phyloP scores from a whole-genome alignment of 2,329 filamentous ascomycete genomes.

The Colletotrichum caudatum region DNA sequence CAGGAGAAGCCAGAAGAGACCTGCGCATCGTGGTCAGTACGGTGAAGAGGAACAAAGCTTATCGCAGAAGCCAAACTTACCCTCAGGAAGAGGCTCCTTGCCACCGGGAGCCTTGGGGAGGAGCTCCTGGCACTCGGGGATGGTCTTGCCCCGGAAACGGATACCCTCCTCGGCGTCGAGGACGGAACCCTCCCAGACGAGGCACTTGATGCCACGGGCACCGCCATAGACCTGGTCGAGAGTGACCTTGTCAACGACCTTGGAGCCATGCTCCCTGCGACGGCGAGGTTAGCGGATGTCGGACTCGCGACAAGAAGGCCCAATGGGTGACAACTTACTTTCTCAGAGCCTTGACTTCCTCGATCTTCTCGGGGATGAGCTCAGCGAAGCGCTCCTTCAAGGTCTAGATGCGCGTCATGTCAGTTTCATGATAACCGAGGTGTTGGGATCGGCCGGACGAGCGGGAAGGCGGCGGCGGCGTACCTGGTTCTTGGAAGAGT shows the following conservation, averaged over 20 bases:
- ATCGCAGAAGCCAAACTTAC: slow-evolving; percentile 54
- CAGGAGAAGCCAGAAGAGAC: slow-evolving; percentile 99
- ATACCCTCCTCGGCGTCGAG: slow-evolving; percentile 99
- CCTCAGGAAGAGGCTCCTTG: slow-evolving; percentile 96
- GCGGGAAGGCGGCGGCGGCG: slow-evolving; percentile 45
- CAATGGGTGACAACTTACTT: slow-evolving; percentile 73
- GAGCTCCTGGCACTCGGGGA: slow-evolving; percentile 97
- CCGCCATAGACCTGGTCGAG: slow-evolving; percentile 99
- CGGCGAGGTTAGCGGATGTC: slow-evolving; percentile 41
- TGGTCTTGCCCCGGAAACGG: slow-evolving; percentile 98
- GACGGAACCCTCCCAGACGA: slow-evolving; percentile 99
- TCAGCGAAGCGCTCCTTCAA: slow-evolving; percentile 99
- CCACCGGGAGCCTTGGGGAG: slow-evolving; percentile 97
- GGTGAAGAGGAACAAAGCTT: not conserved
- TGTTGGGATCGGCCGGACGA: slow-evolving; percentile 43
- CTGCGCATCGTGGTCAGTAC: slow-evolving; percentile 52
- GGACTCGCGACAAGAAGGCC: slow-evolving; percentile 30
- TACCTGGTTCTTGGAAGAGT: slow-evolving; percentile 94
- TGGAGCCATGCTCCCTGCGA: slow-evolving; percentile 88
- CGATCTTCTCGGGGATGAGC: slow-evolving; percentile 94
- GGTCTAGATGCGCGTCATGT: slow-evolving; percentile 67
- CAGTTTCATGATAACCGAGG: slow-evolving; percentile 43
- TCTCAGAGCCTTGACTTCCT: slow-evolving; percentile 98
- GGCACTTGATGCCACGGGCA: slow-evolving; percentile 97
- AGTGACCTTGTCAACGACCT: slow-evolving; percentile 96